Evolutionary conservation across 208 protist genomes (phyloP).

Genomic region (Leishmania tropica): DNA sequence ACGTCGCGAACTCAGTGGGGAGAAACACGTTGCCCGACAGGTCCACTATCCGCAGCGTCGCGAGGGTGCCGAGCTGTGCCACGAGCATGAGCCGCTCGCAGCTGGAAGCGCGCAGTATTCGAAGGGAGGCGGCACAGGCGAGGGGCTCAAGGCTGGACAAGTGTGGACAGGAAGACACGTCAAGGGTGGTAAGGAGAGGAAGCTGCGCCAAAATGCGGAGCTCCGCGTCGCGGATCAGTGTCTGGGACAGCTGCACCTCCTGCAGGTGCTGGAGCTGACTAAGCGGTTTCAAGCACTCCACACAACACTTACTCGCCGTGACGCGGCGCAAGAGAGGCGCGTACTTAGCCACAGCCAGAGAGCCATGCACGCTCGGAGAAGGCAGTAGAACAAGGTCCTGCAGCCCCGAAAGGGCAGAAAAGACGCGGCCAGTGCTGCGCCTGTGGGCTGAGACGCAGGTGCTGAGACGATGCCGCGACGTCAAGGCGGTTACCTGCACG

Average conservation of each 20-base stretch:
- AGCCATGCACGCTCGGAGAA: constrained; percentile 15
- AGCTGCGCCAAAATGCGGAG: constrained; percentile 40
- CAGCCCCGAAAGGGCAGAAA: constrained; percentile 15
- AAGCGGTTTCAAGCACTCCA: constrained; percentile 41
- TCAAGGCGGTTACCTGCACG: constrained; percentile 17
- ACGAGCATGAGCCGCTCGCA: constrained; percentile 34
- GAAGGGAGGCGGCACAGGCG: constrained; percentile 9
- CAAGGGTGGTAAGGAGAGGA: constrained; percentile 33
- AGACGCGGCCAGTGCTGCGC: constrained; percentile 14
- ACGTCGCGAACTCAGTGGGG: constrained; percentile 24
- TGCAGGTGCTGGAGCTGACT: constrained; percentile 26
- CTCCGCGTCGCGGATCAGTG: constrained; percentile 45
- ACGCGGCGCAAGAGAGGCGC: constrained; percentile 33
- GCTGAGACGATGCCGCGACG: constrained; percentile 18
- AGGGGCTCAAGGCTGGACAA: constrained; percentile 50
- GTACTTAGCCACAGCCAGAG: constrained; percentile 35
- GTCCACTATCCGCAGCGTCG: constrained; percentile 24
- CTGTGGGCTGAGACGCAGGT: constrained; percentile 9
- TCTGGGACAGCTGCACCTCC: constrained; percentile 32
- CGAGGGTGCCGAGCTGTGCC: constrained; percentile 17
- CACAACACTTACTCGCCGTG: constrained; percentile 10
- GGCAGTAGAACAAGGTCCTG: constrained; percentile 29
- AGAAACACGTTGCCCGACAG: constrained; percentile 36
- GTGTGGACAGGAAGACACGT: constrained; percentile 40
- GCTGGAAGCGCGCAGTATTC: constrained; percentile 18